phyloP scores from a whole-genome alignment of 176 grass and related monocot species.

The Oryza officinalis region DNA sequence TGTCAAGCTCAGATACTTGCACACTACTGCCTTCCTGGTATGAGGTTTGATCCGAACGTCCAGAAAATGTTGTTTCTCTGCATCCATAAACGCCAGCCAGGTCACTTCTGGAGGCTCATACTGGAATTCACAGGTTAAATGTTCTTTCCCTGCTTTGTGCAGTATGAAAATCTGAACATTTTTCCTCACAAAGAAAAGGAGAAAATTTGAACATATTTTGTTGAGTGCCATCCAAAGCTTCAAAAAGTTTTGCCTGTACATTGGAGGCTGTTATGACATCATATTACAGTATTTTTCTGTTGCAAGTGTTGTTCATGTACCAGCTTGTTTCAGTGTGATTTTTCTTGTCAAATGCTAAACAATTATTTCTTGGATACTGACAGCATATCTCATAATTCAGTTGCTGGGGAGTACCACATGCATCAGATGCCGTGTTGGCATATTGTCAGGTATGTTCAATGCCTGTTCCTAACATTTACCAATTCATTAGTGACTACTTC shows the following conservation, averaged over 20 bases:
- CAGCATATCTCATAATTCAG: not conserved
- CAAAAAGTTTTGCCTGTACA: not conserved
- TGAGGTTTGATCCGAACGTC: not conserved
- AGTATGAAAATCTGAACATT: not conserved
- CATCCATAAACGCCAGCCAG: not conserved
- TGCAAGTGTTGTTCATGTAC: not conserved
- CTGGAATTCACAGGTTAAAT: not conserved
- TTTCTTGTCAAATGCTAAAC: not conserved
- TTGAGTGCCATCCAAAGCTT: not conserved
- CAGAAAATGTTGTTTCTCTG: slow-evolving; percentile 1
- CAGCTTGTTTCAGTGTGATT: not conserved
- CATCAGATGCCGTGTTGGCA: not conserved
- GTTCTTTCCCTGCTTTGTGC: not conserved
- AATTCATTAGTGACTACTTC: not conserved
- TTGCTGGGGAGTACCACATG: not conserved
- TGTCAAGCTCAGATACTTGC: not conserved
- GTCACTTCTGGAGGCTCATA: not conserved
- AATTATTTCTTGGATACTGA: not conserved
- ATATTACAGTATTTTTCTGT: not conserved
- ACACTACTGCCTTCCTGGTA: not conserved
- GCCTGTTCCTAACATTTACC: not conserved
- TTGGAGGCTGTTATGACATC: not conserved
- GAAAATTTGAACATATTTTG: not conserved
- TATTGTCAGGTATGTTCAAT: not conserved
- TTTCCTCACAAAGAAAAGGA: too few species aligned